These are phyloP conservation scores for Pyropia yezoensis DNA, from an alignment of 23 red algal species.

Conservation along the genomic window DNA sequence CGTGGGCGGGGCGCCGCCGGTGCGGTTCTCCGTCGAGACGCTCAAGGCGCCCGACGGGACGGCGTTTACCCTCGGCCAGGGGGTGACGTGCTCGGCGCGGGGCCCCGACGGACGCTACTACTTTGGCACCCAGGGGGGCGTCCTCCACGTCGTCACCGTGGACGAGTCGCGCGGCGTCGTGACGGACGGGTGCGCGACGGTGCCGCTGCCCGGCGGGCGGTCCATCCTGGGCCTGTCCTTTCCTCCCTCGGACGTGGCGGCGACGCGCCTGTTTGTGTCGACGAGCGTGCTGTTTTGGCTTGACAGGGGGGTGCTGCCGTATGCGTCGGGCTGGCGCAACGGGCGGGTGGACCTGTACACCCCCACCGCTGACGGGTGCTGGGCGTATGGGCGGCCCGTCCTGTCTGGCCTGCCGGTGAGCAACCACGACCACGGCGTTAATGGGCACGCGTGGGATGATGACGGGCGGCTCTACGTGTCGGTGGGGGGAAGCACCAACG, in stretches of 20 bases:
- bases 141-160: not conserved
- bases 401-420: slow-evolving; percentile 37
- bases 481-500: slow-evolving; percentile 53
- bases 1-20: slow-evolving; percentile 11
- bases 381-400: slow-evolving; percentile 8
- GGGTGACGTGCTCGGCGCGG: no score
- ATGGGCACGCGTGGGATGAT: slow-evolving; percentile 28
- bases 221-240: slow-evolving; percentile 56
- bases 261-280: slow-evolving; percentile 12
- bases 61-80: no score
- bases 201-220: not conserved
- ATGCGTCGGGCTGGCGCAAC: slow-evolving; percentile 28
- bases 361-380: slow-evolving; percentile 9
- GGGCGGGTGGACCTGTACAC: slow-evolving; percentile 8
- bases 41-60: no score
- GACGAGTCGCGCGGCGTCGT: not conserved
- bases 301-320: slow-evolving; percentile 5
- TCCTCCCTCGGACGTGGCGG: slow-evolving; percentile 13
- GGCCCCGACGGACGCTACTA: slow-evolving; percentile 23
- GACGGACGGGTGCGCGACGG: no score
- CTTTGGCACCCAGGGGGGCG: slow-evolving; percentile 2
- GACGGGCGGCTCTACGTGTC: slow-evolving; percentile 41
- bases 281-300: slow-evolving; percentile 43
- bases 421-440: slow-evolving; percentile 56
- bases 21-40: not conserved